Percentiles rank a stretch among this genome's conserved stretches.
phyloP scores from a whole-genome alignment of 1,139 yeast species.

The Candida glucosophila region DNA sequence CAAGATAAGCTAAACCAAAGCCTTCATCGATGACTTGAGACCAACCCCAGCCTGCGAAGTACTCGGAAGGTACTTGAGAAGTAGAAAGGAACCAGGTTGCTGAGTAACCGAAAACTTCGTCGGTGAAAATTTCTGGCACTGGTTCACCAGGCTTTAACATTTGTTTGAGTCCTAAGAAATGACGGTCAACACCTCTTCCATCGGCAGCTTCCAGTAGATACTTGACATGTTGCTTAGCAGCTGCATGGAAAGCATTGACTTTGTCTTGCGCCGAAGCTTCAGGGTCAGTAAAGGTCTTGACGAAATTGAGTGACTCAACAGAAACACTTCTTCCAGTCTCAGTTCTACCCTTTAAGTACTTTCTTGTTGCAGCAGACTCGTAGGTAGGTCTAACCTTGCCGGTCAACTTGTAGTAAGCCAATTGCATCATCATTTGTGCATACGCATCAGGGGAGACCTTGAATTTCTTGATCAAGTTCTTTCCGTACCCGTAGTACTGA shows the following conservation, averaged over 20 bases:
- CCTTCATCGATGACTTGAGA: slow-evolving; percentile 94
- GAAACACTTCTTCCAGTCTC: slow-evolving; percentile 90
- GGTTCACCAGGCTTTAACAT: slow-evolving; percentile 52
- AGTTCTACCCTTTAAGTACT: slow-evolving; percentile 86
- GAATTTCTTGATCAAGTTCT: slow-evolving; percentile 57
- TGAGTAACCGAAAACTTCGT: slow-evolving; percentile 71
- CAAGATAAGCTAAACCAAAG: slow-evolving; percentile 88
- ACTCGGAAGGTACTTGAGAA: slow-evolving; percentile 83
- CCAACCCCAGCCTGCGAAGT: slow-evolving; percentile 93
- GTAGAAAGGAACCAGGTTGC: slow-evolving; percentile 82
- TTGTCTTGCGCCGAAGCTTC: slow-evolving; percentile 48
- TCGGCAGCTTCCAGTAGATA: slow-evolving; percentile 74
- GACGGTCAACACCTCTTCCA: slow-evolving; percentile 92
- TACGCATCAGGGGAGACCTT: slow-evolving; percentile 74
- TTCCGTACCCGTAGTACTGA: slow-evolving; percentile 69
- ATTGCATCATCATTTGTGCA: slow-evolving; percentile 67
- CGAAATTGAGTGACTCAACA: slow-evolving; percentile 64
- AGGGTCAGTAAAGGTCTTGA: slow-evolving; percentile 66
- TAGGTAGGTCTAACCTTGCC: slow-evolving; percentile 86
- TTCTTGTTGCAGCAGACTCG: slow-evolving; percentile 93
- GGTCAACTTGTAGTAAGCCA: slow-evolving; percentile 71
- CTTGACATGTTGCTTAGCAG: slow-evolving; percentile 66
- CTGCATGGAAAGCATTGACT: slow-evolving; percentile 61
- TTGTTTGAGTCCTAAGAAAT: slow-evolving; percentile 80
- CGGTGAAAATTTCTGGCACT: slow-evolving; percentile 65